Percentiles rank a stretch among this genome's conserved stretches.
phyloP scores from a whole-genome alignment of 2,329 filamentous ascomycete species.

The Aspergillus hortae region DNA sequence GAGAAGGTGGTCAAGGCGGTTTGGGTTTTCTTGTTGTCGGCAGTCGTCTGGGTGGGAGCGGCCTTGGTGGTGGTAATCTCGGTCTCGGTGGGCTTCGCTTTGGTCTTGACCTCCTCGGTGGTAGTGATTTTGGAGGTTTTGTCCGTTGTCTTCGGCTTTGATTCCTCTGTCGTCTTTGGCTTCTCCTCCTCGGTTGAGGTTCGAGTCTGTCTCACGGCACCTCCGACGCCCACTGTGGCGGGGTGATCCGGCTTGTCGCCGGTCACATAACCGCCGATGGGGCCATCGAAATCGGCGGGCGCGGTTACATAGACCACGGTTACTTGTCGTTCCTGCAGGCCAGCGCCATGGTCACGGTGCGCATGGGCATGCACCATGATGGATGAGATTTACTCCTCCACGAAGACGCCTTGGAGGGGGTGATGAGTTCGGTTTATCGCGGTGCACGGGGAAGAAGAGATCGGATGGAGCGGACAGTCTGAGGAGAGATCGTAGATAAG shows the following conservation, averaged over 20 bases:
- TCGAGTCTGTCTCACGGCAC: slow-evolving; percentile 20
- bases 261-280: slow-evolving; percentile 48
- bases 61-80: slow-evolving; percentile 4
- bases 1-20: slow-evolving; percentile 16
- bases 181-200: slow-evolving; percentile 9
- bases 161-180: slow-evolving; percentile 3
- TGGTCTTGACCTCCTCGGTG: slow-evolving; percentile 11
- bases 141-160: slow-evolving; percentile 10
- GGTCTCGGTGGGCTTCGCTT: slow-evolving; percentile 11
- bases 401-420: background rate
- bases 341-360: slow-evolving; percentile 26
- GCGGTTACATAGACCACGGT: slow-evolving; percentile 51
- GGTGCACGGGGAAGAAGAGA: too few species aligned
- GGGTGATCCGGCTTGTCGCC: slow-evolving; percentile 12
- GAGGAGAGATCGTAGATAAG: background rate
- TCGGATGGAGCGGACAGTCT: background rate
- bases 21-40: slow-evolving; percentile 7
- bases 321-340: slow-evolving; percentile 18
- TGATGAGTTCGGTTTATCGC: too few species aligned
- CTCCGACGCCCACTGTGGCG: slow-evolving; percentile 25
- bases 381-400: background rate
- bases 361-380: slow-evolving; percentile 32
- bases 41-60: slow-evolving; percentile 1
- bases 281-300: slow-evolving; percentile 50
- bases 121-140: background rate